Evolutionary conservation across 2,329 filamentous ascomycete genomes (phyloP).

Genomic region (Venturia nashicola): DNA sequence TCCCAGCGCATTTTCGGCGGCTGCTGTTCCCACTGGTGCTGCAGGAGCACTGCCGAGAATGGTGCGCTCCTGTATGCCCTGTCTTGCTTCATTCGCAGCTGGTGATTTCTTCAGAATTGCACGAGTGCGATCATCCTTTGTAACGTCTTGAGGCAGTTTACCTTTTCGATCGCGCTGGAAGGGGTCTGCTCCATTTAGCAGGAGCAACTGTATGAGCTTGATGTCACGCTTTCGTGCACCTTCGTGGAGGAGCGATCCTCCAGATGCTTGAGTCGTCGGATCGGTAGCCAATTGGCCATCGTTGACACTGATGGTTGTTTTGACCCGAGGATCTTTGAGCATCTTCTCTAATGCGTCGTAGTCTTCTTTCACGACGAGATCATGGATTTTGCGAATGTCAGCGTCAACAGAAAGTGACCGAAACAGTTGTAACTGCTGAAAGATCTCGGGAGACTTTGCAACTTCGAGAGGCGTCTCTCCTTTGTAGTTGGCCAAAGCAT

Average conservation of each 20-base stretch:
- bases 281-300: conserved; percentile 81
- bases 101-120: conserved; percentile 89
- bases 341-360: conserved; percentile 70
- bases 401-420: conserved; percentile 80
- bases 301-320: conserved; percentile 84
- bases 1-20: conserved; percentile 34
- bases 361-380: conserved; percentile 57
- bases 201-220: conserved; percentile 74
- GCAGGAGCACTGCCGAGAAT: conserved; percentile 60
- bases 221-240: conserved; percentile 80
- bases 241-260: conserved; percentile 89
- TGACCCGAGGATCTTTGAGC: conserved; percentile 72
- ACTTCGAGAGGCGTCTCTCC: conserved; percentile 80
- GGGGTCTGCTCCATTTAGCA: conserved; percentile 90
- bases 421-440: conserved; percentile 84
- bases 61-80: conserved; percentile 93
- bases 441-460: conserved; percentile 85
- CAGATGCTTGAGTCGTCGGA: conserved; percentile 59
- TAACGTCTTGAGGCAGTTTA: conserved; percentile 90
- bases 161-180: conserved; percentile 92
- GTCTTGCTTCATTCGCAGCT: conserved; percentile 83
- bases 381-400: conserved; percentile 75
- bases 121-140: conserved; percentile 81
- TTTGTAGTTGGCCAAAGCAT: conserved; percentile 72
- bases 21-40: conserved; percentile 43